A percentile compares a stretch with the other conserved stretches of the same genome.
phyloP scores from a whole-genome alignment of 2,329 filamentous ascomycete species.

The Xylaria sp. region DNA sequence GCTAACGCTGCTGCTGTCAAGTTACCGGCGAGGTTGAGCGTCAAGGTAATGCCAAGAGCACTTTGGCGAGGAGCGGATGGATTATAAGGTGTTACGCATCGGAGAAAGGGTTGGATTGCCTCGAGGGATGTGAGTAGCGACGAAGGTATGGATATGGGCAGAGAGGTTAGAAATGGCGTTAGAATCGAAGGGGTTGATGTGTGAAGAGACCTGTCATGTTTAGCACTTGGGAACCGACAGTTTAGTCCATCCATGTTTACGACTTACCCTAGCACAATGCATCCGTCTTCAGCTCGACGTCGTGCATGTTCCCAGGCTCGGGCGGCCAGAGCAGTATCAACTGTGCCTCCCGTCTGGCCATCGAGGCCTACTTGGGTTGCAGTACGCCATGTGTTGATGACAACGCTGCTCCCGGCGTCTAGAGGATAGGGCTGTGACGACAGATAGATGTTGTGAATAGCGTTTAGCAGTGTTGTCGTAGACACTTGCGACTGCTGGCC shows the following conservation, averaged over 20 bases:
- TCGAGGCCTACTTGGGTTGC: constrained; percentile 76
- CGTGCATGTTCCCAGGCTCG: constrained; percentile 97
- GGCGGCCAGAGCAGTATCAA: constrained; percentile 81
- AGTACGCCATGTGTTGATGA: constrained; percentile 96
- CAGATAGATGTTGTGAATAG: constrained; percentile 88
- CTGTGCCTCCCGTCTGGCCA: constrained; percentile 77
- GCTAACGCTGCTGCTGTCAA: constrained; percentile 80
- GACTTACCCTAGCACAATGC: constrained; percentile 87
- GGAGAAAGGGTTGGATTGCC: constrained; percentile 85
- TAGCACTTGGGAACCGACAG: constrained; percentile 31
- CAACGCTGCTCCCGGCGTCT: constrained; percentile 89
- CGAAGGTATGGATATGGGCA: constrained; percentile 82
- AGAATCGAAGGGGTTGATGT: constrained; percentile 87
- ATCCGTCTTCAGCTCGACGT: constrained; percentile 93
- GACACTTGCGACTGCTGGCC: constrained; percentile 84
- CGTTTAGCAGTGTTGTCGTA: constrained; percentile 91
- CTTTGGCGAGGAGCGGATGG: constrained; percentile 85
- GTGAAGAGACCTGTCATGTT: constrained; percentile 77
- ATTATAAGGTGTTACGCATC: constrained; percentile 88
- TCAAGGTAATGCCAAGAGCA: constrained; percentile 83
- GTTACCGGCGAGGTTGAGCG: constrained; percentile 82
- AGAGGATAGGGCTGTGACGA: constrained; percentile 84
- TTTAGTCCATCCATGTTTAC: constrained; percentile 23
- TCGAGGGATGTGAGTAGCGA: constrained; percentile 82
- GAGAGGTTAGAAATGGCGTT: constrained; percentile 79